Percentiles rank a stretch among this genome's conserved stretches.
Evolutionary conservation across 2,329 filamentous ascomycete species (phyloP).

Genomic region (Fonsecaea multimorphosa): DNA sequence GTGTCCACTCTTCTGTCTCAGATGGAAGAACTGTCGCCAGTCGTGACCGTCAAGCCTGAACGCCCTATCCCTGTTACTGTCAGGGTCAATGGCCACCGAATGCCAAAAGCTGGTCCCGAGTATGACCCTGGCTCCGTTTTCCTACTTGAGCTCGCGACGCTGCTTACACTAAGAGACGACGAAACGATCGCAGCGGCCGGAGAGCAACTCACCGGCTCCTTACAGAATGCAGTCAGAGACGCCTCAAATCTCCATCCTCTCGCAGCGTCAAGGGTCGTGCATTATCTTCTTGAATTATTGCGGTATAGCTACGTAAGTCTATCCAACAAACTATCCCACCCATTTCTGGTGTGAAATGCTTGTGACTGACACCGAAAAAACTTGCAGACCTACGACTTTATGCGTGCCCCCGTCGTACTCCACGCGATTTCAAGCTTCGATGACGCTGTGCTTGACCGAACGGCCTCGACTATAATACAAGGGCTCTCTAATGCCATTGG

Average conservation of each 20-base stretch:
- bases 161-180: conserved; percentile 76
- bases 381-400: conserved; percentile 79
- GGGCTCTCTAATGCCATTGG: conserved; percentile 82
- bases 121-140: conserved; percentile 91
- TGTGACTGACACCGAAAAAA: conserved; percentile 39
- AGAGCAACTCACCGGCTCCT: conserved; percentile 76
- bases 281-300: conserved; percentile 83
- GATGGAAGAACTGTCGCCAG: conserved; percentile 80
- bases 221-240: conserved; percentile 84
- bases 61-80: conserved; percentile 66
- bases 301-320: conserved; percentile 79
- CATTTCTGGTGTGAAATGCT: conserved; percentile 1
- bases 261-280: conserved; percentile 81
- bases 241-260: conserved; percentile 78
- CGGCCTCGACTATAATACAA: conserved; percentile 75
- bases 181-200: conserved; percentile 75
- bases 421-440: conserved; percentile 90
- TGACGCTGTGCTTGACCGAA: conserved; percentile 75
- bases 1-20: conserved; percentile 78
- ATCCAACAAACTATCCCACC: neutral
- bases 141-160: conserved; percentile 86
- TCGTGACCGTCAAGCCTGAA: conserved; percentile 88
- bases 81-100: conserved; percentile 65
- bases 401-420: conserved; percentile 87
- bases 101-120: conserved; percentile 61